Evolutionary conservation across 108 stramenopile species (phyloP).

Genomic region (Licmophora abbreviata): DNA sequence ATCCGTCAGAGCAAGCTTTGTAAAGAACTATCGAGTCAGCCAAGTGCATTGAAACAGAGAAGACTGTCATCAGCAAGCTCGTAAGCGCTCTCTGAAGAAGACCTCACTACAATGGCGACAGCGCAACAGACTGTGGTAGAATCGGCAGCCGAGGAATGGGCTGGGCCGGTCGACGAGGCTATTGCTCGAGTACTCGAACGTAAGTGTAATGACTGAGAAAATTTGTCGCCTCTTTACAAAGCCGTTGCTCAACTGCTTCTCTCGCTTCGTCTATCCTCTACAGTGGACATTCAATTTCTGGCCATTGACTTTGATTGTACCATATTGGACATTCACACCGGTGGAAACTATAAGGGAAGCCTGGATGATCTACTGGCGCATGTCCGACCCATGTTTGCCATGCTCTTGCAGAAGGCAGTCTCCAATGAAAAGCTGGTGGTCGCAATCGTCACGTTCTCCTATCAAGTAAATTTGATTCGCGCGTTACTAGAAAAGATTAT

Average conservation of each 20-base stretch:
- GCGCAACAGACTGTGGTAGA: too few relatives aligned
- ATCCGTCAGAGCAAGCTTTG: too few relatives aligned
- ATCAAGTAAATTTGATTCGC: conserved; percentile 65
- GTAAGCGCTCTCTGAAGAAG: too few relatives aligned
- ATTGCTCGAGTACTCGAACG: conserved; percentile 24
- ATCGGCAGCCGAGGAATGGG: background rate
- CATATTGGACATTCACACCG: conserved; percentile 88
- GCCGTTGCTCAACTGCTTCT: background rate
- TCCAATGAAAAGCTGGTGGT: conserved; percentile 52
- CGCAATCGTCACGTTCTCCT: conserved; percentile 88
- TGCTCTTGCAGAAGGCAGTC: conserved; percentile 52
- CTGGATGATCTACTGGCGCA: conserved; percentile 60
- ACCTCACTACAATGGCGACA: too few relatives aligned
- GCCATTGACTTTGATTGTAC: conserved; percentile 95
- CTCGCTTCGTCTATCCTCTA: background rate
- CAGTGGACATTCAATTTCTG: conserved; percentile 77
- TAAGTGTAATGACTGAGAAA: conserved; percentile 6
- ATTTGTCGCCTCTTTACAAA: background rate
- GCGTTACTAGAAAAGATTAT: conserved; percentile 59
- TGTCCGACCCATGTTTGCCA: conserved; percentile 82
- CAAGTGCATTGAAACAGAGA: too few relatives aligned
- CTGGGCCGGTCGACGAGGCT: conserved; percentile 7
- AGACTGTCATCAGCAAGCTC: too few relatives aligned
- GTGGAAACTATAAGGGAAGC: conserved; percentile 77
- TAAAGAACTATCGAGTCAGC: too few relatives aligned